Evolutionary conservation across 164 flowering plant genomes (phyloP).

Genomic region (Aristolochia contorta): DNA sequence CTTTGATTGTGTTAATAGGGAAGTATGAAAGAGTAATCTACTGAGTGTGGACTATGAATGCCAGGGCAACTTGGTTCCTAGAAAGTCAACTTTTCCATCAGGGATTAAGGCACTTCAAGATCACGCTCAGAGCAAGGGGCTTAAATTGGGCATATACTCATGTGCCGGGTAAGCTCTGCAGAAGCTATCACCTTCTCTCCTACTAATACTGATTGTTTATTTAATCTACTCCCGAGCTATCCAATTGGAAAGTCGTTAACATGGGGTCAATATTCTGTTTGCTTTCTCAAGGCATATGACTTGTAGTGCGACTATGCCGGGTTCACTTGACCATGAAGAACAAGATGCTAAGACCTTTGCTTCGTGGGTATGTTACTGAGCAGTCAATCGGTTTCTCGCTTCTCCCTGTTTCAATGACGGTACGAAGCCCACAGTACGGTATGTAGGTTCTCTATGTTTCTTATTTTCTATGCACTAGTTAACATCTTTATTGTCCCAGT

Average conservation of each 20-base stretch:
- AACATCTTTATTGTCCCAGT: too few species aligned
- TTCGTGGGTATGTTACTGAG: slow-evolving; percentile 32
- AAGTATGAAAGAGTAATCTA: not conserved
- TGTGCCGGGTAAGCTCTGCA: slow-evolving; percentile 41
- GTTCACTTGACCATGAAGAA: slow-evolving; percentile 55
- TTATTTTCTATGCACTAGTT: not conserved
- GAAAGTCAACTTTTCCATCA: slow-evolving; percentile 46
- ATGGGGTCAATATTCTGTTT: too few species aligned
- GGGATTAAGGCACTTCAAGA: slow-evolving; percentile 62
- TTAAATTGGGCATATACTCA: slow-evolving; percentile 58
- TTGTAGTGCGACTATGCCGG: slow-evolving; percentile 55
- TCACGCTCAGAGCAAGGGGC: slow-evolving; percentile 56
- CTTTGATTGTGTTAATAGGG: not conserved
- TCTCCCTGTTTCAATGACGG: slow-evolving; percentile 15
- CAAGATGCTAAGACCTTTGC: slow-evolving; percentile 64
- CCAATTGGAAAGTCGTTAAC: not conserved
- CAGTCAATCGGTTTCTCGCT: too few species aligned
- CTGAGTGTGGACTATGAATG: not conserved
- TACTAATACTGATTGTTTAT: not conserved
- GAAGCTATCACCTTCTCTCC: not conserved
- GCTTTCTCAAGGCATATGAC: slow-evolving; percentile 22
- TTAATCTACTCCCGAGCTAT: not conserved
- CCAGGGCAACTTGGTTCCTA: slow-evolving; percentile 50
- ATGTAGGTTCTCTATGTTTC: not conserved
- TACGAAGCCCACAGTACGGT: slow-evolving; percentile 32